Base-by-base conservation (phyloP, 1,284 basidiomycete species). In the Rhodotorula sp. region DNA sequence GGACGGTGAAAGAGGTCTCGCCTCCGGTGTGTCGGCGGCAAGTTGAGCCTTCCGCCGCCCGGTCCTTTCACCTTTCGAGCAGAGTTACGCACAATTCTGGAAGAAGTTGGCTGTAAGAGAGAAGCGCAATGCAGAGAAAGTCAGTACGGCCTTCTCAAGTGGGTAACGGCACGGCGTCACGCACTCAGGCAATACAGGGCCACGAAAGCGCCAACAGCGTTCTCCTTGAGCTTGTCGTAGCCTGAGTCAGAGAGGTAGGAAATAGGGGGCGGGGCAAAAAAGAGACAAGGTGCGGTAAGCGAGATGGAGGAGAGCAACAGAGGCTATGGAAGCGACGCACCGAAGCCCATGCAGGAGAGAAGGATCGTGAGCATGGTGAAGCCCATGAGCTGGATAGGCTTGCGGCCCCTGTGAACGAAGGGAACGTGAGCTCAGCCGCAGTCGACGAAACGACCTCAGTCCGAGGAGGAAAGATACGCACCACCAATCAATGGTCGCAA, bases 151-250 rank as follows among this genome's bases (percentile, higher is more conserved):
- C 49, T 34, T 19, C 10, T 17, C 25, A 41, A 17, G 48, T 42
- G 13, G 34, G 34, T n/a, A 34, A 34, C 34, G 34, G 34, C 5
- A n/a, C 8, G 17, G 42, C 44, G 74, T 34, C 34, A 65, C 80
- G 87, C 73, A 89, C 84, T 58, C 42, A 91, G 82, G 80, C 90
- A 91, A 83, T 90, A 91, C 48, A 91, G 84, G 83, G 90, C 88
- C 62, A 91, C 88, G 81, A 92, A 91, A 5, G 86, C 84, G 75
- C 86, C 85, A 17, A 82, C 73, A 14, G 80, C 70, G 25, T 87
- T 87, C 53, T 85, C 83, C 68, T 82, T 87, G 76, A 93, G 85
- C 79, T 85, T 85, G 80, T 90, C 83, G 81, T 88, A 92, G 7
- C 85, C 34, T 34, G 34, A 2, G 34, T 5, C 34, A 34, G 5